Conservation (phyloP, 2,329 filamentous ascomycete genomes). For the Beauveria varroae region DNA sequence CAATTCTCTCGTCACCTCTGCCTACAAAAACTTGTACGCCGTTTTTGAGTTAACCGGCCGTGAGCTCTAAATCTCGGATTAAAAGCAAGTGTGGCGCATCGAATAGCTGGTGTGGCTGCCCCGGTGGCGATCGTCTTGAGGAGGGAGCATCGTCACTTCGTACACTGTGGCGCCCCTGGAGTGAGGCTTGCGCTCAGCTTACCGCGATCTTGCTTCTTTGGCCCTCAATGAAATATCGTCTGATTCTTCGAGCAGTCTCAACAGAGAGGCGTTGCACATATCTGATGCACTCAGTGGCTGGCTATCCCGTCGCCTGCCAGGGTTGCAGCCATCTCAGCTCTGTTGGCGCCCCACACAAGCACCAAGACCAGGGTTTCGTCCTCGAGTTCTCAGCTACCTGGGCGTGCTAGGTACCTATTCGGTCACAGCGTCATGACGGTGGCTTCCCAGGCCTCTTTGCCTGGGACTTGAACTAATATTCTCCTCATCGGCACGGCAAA, state of each 20-base stretch:
- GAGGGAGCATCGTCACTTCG: neutral
- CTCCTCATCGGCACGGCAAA: neutral
- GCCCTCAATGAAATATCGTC: no score
- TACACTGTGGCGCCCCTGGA: no score
- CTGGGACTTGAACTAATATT: neutral
- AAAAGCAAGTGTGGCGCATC: neutral
- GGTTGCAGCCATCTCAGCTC: neutral
- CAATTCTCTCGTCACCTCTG: neutral
- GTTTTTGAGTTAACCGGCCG: neutral
- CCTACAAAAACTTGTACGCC: neutral
- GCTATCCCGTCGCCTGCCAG: neutral
- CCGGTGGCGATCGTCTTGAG: neutral
- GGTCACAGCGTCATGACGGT: slow-evolving; percentile 2
- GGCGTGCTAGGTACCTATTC: no score
- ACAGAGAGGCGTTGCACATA: neutral
- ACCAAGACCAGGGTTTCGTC: neutral
- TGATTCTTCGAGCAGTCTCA: neutral
- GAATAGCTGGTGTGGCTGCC: neutral
- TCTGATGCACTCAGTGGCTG: neutral
- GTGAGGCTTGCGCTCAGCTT: no score
- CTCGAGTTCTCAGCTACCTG: neutral
- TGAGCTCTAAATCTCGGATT: neutral
- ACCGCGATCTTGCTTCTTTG: no score
- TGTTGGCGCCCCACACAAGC: neutral
- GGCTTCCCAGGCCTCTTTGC: neutral